Percentiles rank a stretch among this genome's conserved stretches.
Evolutionary conservation across 805 yeast species (phyloP).

Genomic region (Lipomyces sp.): DNA sequence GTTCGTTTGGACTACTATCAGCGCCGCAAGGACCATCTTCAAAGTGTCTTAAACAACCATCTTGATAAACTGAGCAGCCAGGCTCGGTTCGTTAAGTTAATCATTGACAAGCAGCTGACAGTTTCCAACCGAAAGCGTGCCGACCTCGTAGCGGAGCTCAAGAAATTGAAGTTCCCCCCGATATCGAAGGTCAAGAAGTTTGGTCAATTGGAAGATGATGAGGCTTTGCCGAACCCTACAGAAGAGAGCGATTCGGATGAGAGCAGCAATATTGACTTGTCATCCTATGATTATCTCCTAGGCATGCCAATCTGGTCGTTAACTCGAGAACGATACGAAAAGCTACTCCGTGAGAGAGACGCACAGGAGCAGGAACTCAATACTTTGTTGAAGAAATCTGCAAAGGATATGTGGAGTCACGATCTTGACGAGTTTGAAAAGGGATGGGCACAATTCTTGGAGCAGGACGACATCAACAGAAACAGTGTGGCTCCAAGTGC

Average conservation of each 20-base stretch:
- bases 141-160: constrained; percentile 65
- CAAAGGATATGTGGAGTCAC: constrained; percentile 85
- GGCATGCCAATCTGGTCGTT: constrained; percentile 95
- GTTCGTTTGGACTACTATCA: constrained; percentile 90
- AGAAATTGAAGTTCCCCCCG: constrained; percentile 66
- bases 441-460: constrained; percentile 70
- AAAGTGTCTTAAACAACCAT: constrained; percentile 70
- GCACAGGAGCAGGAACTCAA: constrained; percentile 74
- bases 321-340: constrained; percentile 86
- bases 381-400: constrained; percentile 64
- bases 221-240: constrained; percentile 57
- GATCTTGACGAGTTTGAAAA: constrained; percentile 77
- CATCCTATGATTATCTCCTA: constrained; percentile 76
- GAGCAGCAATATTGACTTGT: constrained; percentile 38
- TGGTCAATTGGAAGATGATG: constrained; percentile 66
- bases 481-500: background rate
- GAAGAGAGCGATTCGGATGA: constrained; percentile 47
- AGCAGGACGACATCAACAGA: constrained; percentile 52
- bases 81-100: constrained; percentile 89
- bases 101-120: constrained; percentile 71
- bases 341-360: constrained; percentile 71
- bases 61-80: constrained; percentile 77
- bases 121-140: constrained; percentile 77
- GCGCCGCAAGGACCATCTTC: constrained; percentile 81
- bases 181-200: constrained; percentile 34